A percentile compares a stretch with the other conserved stretches of the same genome.
These are phyloP conservation scores for Penicillium fuscoglaucum DNA, from an alignment of 2,329 filamentous ascomycete species.

Conservation along the genomic window DNA sequence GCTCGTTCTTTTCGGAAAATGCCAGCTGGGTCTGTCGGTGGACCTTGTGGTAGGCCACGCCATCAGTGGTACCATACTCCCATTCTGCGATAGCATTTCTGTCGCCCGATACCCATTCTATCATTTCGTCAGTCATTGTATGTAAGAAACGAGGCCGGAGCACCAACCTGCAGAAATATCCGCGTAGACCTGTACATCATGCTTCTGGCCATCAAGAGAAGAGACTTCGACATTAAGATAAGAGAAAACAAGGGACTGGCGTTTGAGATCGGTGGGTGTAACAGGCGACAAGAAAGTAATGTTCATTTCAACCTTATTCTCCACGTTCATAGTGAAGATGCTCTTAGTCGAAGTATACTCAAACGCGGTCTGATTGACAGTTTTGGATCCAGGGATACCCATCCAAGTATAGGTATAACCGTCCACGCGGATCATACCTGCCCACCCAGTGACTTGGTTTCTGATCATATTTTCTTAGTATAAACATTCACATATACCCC, in stretches of 20 bases:
- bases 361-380: conserved; percentile 60
- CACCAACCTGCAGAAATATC: conserved; percentile 68
- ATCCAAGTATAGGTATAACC: conserved; percentile 66
- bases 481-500: neutral
- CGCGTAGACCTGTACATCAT: conserved; percentile 69
- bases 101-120: conserved; percentile 73
- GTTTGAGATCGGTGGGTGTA: conserved; percentile 63
- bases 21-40: conserved; percentile 49
- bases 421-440: conserved; percentile 69
- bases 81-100: conserved; percentile 58
- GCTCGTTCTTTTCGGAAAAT: conserved; percentile 51
- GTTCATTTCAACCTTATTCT: conserved; percentile 61
- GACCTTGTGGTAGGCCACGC: conserved; percentile 62
- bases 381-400: conserved; percentile 54
- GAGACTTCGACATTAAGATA: conserved; percentile 66
- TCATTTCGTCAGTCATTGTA: conserved; percentile 11
- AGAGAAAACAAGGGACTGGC: conserved; percentile 69
- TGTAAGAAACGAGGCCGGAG: neutral
- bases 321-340: conserved; percentile 67
- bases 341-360: conserved; percentile 73
- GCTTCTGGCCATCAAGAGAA: conserved; percentile 62
- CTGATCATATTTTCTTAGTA: conserved; percentile 36
- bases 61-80: conserved; percentile 55
- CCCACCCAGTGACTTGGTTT: conserved; percentile 62
- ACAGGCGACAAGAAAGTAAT: conserved; percentile 71